Base-by-base conservation (phyloP, 2,329 filamentous ascomycete species). In the Parastagonospora nodorum region DNA sequence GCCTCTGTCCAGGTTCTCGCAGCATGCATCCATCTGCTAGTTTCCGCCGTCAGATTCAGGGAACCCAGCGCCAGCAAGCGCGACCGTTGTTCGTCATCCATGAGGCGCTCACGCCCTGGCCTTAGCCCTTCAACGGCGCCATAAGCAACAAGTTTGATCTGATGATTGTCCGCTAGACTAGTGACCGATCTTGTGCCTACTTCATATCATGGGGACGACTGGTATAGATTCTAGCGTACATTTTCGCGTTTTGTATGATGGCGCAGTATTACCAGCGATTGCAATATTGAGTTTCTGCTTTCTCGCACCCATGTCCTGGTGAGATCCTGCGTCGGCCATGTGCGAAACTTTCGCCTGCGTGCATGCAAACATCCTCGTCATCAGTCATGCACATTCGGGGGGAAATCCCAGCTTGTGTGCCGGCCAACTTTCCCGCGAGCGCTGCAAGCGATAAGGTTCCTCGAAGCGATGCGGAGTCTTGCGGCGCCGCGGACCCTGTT, bases 31-130 rank as follows among this genome's bases (percentile, higher is more conserved):
- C 50, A 42, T 45, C 43, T 63, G 59, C 67, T 71, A 72, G 69
- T 60, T 66, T 63, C 69, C 69, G 66, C 67, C 66, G 68, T 71
- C 67, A 69, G 58, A 60, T 63, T n/a, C 53, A 59, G 51, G 55
- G 38, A 40, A 46, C 36, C 48, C 40, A 42, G 48, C 43, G 44
- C 44, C 36, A 46, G 55, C 47, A 44, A 52, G 57, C 55, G 57
- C 55, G 49, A 37, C 61, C 57, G 63, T 62, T 62, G 42, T 53
- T 45, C 52, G 50, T 57, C 61, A 62, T 59, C 53, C 51, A 53
- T 58, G 50, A 53, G 50, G 52, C 55, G 52, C 31, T 45, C 48
- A 51, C 55, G 53, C 56, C 61, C 63, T 66, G 59, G 59, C 61
- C 45, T 60, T 61, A 57, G 57, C 40, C 50, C 33, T 57, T 42